Evolutionary conservation across 129 eudicot species (phyloP).

Genomic region (Solidago caesia): DNA sequence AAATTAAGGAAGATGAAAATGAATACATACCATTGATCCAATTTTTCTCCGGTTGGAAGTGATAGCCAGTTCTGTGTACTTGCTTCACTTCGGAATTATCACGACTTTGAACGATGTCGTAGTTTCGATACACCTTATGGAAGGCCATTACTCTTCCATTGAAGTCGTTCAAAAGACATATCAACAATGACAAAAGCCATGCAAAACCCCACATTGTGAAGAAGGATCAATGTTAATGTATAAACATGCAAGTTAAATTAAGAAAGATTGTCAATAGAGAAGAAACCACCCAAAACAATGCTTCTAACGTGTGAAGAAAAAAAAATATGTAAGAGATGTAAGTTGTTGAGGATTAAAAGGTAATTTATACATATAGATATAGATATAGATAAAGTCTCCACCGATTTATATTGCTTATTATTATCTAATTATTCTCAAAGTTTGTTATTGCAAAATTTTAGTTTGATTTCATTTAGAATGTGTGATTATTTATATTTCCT

Average conservation of each 20-base stretch:
- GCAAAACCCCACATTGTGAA: conserved; percentile 7
- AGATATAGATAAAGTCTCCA: too few species aligned
- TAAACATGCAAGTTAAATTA: background rate
- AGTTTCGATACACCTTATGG: conserved; percentile 25
- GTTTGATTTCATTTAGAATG: too few species aligned
- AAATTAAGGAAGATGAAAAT: background rate
- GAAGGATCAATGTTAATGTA: background rate
- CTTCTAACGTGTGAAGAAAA: background rate
- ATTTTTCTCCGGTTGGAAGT: conserved; percentile 61
- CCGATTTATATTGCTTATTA: too few species aligned
- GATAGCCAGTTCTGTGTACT: conserved; percentile 59
- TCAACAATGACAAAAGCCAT: conserved; percentile 21
- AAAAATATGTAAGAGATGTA: too few species aligned
- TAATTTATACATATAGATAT: too few species aligned
- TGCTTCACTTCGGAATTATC: conserved; percentile 29
- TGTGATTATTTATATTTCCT: too few species aligned
- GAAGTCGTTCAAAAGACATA: conserved; percentile 3
- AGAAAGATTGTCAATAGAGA: background rate
- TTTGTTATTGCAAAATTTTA: too few species aligned
- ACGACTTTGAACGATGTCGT: conserved; percentile 16
- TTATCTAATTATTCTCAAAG: too few species aligned
- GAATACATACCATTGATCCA: conserved; percentile 67
- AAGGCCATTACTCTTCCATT: conserved; percentile 34
- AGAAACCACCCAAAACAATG: background rate
- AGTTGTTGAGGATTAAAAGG: too few species aligned